Conservation (phyloP, 2,329 filamentous ascomycete genomes). For the Aureobasidium melanogenum region DNA sequence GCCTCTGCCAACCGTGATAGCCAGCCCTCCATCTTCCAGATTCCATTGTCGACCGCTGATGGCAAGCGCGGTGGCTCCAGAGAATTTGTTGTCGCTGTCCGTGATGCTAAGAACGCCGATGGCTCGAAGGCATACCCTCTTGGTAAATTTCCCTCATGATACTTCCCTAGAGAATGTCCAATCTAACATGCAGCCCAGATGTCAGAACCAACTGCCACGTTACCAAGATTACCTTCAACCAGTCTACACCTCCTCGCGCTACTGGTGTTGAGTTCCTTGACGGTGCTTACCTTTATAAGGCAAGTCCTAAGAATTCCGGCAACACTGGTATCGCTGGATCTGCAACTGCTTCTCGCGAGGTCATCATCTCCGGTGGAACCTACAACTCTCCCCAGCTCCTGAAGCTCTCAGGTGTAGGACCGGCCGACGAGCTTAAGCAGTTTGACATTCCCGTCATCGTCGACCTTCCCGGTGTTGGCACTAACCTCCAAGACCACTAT, state of each 20-base stretch:
- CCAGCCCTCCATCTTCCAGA: constrained; percentile 44
- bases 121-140: constrained; percentile 45
- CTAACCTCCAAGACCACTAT: constrained; percentile 55
- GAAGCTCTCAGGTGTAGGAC: constrained; percentile 56
- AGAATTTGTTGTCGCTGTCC: constrained; percentile 45
- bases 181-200: constrained; percentile 24
- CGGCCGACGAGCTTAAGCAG: constrained; percentile 41
- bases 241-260: constrained; percentile 40
- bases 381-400: constrained; percentile 59
- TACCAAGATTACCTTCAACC: constrained; percentile 57
- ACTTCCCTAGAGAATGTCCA: not conserved
- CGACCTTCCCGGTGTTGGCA: constrained; percentile 54
- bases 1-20: constrained; percentile 37
- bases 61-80: constrained; percentile 44
- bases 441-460: constrained; percentile 46
- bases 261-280: constrained; percentile 36
- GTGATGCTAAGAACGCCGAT: constrained; percentile 39
- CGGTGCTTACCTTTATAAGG: constrained; percentile 31
- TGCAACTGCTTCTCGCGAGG: constrained; percentile 35
- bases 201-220: constrained; percentile 53
- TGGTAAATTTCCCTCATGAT: constrained; percentile 21
- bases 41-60: constrained; percentile 45
- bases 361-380: constrained; percentile 43
- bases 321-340: not conserved
- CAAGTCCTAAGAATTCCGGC: constrained; percentile 20